These are phyloP conservation scores for Centella asiatica DNA, from an alignment of 129 eudicot species.

Conservation along the genomic window DNA sequence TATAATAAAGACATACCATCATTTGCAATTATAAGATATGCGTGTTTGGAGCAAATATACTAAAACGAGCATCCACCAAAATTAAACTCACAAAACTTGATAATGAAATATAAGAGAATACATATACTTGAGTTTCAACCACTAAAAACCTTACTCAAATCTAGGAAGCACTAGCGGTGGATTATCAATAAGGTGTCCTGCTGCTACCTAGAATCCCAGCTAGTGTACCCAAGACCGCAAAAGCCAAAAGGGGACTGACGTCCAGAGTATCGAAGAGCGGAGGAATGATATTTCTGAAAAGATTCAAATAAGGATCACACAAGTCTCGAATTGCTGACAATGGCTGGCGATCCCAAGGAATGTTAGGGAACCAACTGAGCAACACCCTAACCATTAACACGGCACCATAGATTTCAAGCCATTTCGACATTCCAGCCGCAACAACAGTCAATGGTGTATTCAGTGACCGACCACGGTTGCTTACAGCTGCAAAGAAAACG, in stretches of 20 bases:
- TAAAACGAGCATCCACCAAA: constrained; percentile 4
- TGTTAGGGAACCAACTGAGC: constrained; percentile 94
- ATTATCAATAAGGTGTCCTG: constrained; percentile 16
- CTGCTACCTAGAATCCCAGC: constrained; percentile 29
- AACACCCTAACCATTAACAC: constrained; percentile 91
- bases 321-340: constrained; percentile 68
- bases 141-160: not conserved
- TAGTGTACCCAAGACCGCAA: constrained; percentile 53
- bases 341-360: constrained; percentile 95
- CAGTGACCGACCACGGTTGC: constrained; percentile 21
- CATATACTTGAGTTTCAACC: not conserved
- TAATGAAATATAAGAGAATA: not conserved
- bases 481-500: constrained; percentile 54
- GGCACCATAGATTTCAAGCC: constrained; percentile 77
- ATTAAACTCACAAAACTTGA: not conserved
- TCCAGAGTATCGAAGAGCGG: constrained; percentile 72
- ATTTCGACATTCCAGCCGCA: constrained; percentile 73
- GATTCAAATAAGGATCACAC: constrained; percentile 86
- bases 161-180: not conserved
- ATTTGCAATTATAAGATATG: not conserved
- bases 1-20: constrained; percentile 14
- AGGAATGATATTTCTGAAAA: constrained; percentile 78
- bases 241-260: constrained; percentile 85
- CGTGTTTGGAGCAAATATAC: not conserved
- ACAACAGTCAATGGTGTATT: constrained; percentile 82